These are phyloP conservation scores for Coccomyxa subellipsoidea DNA, from an alignment of 163 green algal genomes.

Conservation along the genomic window DNA sequence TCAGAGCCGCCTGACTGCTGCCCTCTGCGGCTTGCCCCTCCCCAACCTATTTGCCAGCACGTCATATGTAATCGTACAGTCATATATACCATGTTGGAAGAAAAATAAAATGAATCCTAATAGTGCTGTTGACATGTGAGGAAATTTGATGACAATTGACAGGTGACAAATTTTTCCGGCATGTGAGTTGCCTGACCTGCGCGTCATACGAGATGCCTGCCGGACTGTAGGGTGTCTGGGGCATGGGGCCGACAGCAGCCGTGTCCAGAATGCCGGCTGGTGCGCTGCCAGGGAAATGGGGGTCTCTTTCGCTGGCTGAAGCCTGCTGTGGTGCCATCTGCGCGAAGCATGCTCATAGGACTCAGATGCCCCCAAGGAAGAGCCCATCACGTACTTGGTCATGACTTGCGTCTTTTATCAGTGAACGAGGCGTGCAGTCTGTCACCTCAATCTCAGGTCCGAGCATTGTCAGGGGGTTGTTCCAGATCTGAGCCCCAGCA, in stretches of 20 bases:
- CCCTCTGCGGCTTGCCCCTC: background rate
- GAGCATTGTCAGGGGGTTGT: background rate
- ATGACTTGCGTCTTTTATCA: too few relatives aligned
- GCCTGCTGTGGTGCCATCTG: background rate
- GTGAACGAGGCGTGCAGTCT: too few relatives aligned
- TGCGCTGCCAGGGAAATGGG: background rate
- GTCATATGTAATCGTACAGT: background rate
- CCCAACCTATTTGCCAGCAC: background rate
- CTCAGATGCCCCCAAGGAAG: background rate
- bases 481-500: background rate
- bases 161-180: too few relatives aligned
- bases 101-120: too few relatives aligned
- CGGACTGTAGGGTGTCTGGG: background rate
- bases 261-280: background rate
- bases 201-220: background rate
- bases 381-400: too few relatives aligned
- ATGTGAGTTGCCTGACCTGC: too few relatives aligned
- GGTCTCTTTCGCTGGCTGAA: background rate
- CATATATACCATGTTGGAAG: too few relatives aligned
- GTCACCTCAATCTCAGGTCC: too few relatives aligned
- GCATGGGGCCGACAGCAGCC: background rate
- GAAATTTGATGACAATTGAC: too few relatives aligned
- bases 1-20: background rate
- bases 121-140: too few relatives aligned
- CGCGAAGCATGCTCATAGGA: background rate